phyloP scores from a whole-genome alignment of 2,329 filamentous ascomycete genomes.

The Beauveria australis region DNA sequence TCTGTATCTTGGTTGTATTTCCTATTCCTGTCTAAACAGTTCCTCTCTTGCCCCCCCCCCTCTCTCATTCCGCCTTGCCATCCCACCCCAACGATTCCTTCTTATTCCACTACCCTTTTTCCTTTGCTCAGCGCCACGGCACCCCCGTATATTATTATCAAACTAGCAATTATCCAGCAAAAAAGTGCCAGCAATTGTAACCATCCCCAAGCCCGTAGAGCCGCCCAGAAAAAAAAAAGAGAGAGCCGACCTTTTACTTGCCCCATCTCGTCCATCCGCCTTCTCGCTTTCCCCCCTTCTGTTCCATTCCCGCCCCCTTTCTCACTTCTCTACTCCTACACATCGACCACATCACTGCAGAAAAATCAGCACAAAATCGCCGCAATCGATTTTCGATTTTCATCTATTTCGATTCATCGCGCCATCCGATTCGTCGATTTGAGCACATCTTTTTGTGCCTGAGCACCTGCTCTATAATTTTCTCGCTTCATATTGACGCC shows the following conservation, averaged over 20 bases:
- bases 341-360: slow-evolving; percentile 20
- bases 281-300: slow-evolving; percentile 9
- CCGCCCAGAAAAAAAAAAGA: slow-evolving; percentile 10
- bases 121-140: neutral
- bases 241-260: neutral
- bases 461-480: slow-evolving; percentile 22
- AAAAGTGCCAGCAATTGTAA: slow-evolving; percentile 16
- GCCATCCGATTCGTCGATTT: slow-evolving; percentile 26
- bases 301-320: slow-evolving; percentile 7
- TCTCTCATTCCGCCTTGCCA: neutral
- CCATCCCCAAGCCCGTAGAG: slow-evolving; percentile 18
- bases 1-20: slow-evolving; percentile 11
- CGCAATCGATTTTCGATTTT: slow-evolving; percentile 24
- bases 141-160: slow-evolving; percentile 10
- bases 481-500: slow-evolving; percentile 16
- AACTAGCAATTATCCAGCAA: slow-evolving; percentile 11
- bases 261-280: slow-evolving; percentile 9
- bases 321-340: slow-evolving; percentile 18
- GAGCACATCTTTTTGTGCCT: slow-evolving; percentile 27
- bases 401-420: slow-evolving; percentile 34
- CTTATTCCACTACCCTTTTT: neutral
- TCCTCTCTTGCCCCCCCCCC: neutral
- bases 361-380: slow-evolving; percentile 22
- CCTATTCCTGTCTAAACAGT: slow-evolving; percentile 1
- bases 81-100: slow-evolving; percentile 1